A percentile compares a stretch with the other conserved stretches of the same genome.
These are phyloP conservation scores for Fusarium sp. DNA, from an alignment of 2,329 filamentous ascomycete species.

Conservation along the genomic window DNA sequence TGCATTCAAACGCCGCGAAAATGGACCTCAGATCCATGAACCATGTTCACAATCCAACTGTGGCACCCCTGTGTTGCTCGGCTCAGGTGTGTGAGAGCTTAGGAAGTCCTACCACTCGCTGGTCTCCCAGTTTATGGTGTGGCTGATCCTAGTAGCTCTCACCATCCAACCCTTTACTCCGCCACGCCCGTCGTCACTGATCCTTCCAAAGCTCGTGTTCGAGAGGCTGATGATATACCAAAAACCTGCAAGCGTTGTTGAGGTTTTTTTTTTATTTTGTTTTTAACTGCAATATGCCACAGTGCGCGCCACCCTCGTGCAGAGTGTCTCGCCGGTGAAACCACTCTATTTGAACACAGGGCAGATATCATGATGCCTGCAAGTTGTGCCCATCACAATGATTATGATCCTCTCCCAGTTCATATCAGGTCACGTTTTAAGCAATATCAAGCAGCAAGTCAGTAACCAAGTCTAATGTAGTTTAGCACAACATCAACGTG, in stretches of 20 bases:
- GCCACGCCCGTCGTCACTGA: constrained; percentile 38
- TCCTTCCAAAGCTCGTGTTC: constrained; percentile 31
- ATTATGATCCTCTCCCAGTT: constrained; percentile 12
- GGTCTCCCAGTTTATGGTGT: constrained; percentile 30
- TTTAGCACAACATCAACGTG: constrained; percentile 25
- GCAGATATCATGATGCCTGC: constrained; percentile 2
- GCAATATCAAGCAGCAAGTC: constrained; percentile 6
- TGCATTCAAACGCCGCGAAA: constrained; percentile 28
- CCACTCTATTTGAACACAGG: constrained; percentile 23
- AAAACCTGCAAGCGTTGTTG: constrained; percentile 21
- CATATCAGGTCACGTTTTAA: constrained; percentile 7
- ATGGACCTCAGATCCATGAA: constrained; percentile 28
- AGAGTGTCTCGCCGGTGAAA: constrained; percentile 31
- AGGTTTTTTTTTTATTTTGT: no score
- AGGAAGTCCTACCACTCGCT: constrained; percentile 25
- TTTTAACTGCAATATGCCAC: constrained; percentile 38
- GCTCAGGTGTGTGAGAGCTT: constrained; percentile 34
- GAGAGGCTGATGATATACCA: constrained; percentile 21
- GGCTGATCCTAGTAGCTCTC: constrained; percentile 39
- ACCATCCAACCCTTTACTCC: constrained; percentile 33
- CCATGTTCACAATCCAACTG: constrained; percentile 20
- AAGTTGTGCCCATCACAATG: constrained; percentile 13
- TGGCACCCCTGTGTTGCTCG: constrained; percentile 33
- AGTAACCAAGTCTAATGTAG: constrained; percentile 11
- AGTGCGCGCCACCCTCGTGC: constrained; percentile 40